Conservation (phyloP, 441 rosid species). For the Sinapis alba region DNA sequence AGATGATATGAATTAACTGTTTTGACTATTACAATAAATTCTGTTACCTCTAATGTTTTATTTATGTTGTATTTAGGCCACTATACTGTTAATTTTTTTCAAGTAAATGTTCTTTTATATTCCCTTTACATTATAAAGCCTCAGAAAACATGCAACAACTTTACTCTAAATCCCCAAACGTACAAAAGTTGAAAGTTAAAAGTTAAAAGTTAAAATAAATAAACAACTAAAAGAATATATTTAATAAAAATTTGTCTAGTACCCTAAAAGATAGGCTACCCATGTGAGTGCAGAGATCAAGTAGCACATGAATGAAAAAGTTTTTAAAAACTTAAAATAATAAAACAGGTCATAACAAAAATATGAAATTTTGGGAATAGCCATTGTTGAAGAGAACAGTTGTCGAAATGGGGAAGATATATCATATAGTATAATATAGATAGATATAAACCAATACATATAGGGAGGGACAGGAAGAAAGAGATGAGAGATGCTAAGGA, state of each 20-base stretch:
- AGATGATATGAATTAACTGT: no score
- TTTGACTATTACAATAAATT: no score
- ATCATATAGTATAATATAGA: neutral
- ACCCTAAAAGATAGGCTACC: constrained; percentile 39
- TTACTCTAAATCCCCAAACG: constrained; percentile 27
- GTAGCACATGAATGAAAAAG: constrained; percentile 27
- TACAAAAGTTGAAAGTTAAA: constrained; percentile 15
- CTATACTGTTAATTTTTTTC: no score
- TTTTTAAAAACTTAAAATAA: constrained; percentile 4
- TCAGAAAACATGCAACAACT: constrained; percentile 22
- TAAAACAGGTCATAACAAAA: constrained; percentile 12
- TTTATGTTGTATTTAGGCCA: no score
- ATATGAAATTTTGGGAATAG: constrained; percentile 31
- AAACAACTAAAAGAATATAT: constrained; percentile 22
- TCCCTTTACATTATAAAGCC: constrained; percentile 4
- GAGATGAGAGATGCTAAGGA: constrained; percentile 40
- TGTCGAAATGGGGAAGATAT: constrained; percentile 28
- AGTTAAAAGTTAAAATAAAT: neutral
- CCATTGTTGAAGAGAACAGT: constrained; percentile 38
- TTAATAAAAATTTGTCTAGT: constrained; percentile 34
- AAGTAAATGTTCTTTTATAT: no score
- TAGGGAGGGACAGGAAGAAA: constrained; percentile 12
- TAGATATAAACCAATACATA: neutral
- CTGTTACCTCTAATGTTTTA: no score
- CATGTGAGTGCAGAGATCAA: constrained; percentile 43